Base-by-base conservation (phyloP, 306 rosid genomes). In the Castanea sativa region DNA sequence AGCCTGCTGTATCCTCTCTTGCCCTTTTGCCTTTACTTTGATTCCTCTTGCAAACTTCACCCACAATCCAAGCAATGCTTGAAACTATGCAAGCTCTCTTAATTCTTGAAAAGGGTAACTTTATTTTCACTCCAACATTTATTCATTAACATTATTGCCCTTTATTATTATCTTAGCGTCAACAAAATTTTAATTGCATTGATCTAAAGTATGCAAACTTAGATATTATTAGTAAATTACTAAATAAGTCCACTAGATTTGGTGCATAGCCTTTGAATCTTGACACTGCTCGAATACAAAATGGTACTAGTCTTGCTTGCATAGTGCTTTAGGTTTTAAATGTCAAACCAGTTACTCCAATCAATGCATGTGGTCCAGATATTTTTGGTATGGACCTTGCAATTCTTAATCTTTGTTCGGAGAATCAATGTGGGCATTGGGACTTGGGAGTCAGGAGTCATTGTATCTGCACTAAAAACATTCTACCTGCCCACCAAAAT, bases 21-120 rank as follows among this genome's bases (percentile, higher is more conserved):
- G 57, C 52, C 18, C 27, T 69, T 23, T 10, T n/a, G 52, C 71
- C 55, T 76, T 77, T 71, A 23, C 63, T 78, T 82, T 79, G 72
- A 65, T 76, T 73, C 64, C 69, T 68, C 19, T 55, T 3, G 73
- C 20, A 71, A 61, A 74, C 95, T 89, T 89, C 76, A 63, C 77
- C 76, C 20, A 20, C 79, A 81, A 65, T 67, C 20, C 71, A 72
- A 76, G 73, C 65, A 45, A 76, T 14, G 23, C 2, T 8, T 16
- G 18, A 9, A 12, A 8, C 65, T 33, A 18, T 15, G 51, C 21
- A 32, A 15, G 45, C 45, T 41, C 45, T 67, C 45, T 33, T 32
- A 33, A 27, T 59, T 21, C 65, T 59, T 59, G 65, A 59, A 59
- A 49, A 59, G 65, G 4, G 3, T 11, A 2, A 4, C 27, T 59